These are phyloP conservation scores for Suillus brevipes DNA, from an alignment of 768 basidiomycete species.

Conservation along the genomic window DNA sequence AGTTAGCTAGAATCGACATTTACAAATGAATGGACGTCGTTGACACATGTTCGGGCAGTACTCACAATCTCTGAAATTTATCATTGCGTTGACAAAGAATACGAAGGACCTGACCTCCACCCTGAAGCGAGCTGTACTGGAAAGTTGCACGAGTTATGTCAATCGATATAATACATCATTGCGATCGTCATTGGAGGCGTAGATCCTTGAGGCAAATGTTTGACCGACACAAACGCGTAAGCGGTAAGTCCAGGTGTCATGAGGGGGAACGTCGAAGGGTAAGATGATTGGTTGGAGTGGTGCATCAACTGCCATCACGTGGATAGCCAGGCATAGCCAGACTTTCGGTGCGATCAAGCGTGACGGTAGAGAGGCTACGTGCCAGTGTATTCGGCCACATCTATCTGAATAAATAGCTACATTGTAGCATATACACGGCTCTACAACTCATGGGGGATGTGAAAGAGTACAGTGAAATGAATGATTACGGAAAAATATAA, in stretches of 20 bases:
- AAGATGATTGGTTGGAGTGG: background rate
- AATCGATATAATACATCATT: background rate
- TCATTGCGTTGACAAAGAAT: background rate
- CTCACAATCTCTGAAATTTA: background rate
- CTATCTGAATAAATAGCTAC: constrained; percentile 5
- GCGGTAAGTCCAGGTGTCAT: too few species aligned
- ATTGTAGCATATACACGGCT: constrained; percentile 16
- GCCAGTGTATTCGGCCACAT: background rate
- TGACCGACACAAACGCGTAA: background rate
- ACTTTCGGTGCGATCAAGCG: background rate
- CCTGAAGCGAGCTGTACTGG: background rate
- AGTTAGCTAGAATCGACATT: background rate
- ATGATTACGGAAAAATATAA: constrained; percentile 17
- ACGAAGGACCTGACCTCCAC: background rate
- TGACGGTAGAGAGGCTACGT: background rate
- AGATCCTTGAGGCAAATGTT: background rate
- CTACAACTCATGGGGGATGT: background rate
- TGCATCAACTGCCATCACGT: background rate
- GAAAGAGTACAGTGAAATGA: constrained; percentile 8
- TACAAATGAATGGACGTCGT: background rate
- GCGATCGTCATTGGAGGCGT: background rate
- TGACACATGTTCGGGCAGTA: background rate
- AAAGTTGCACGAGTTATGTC: background rate
- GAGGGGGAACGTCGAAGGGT: background rate
- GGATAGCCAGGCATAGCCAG: background rate